Conservation (phyloP, 257 asterid species). For the Agastache rugosa region DNA sequence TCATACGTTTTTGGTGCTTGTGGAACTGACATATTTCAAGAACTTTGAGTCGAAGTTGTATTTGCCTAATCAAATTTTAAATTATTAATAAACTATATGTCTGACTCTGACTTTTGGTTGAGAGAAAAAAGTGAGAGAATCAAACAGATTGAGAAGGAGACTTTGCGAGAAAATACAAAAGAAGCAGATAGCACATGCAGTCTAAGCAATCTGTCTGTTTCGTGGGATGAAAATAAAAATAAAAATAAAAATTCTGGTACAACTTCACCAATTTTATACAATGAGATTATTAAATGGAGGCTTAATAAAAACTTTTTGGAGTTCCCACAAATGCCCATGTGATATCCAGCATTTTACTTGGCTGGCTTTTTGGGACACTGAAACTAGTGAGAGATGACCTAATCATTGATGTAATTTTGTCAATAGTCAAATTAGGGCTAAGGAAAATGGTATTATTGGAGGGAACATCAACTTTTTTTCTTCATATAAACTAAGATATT, state of each 20-base stretch:
- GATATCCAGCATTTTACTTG: slow-evolving; percentile 34
- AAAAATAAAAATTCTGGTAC: neutral
- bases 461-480: slow-evolving; percentile 17
- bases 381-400: slow-evolving; percentile 47
- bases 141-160: slow-evolving; percentile 48
- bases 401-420: slow-evolving; percentile 42
- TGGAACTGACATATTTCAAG: slow-evolving; percentile 51
- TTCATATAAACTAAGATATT: neutral
- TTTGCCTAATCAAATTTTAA: slow-evolving; percentile 12
- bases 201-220: slow-evolving; percentile 40
- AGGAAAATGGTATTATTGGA: slow-evolving; percentile 18
- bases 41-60: slow-evolving; percentile 37
- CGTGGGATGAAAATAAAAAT: slow-evolving; percentile 7
- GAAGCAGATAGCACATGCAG: slow-evolving; percentile 67
- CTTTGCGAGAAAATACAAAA: slow-evolving; percentile 58
- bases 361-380: slow-evolving; percentile 44
- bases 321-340: slow-evolving; percentile 35
- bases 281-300: slow-evolving; percentile 6
- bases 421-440: slow-evolving; percentile 34
- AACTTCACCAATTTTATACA: slow-evolving; percentile 12
- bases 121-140: slow-evolving; percentile 43
- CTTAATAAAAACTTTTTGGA: slow-evolving; percentile 1
- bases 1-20: slow-evolving; percentile 45
- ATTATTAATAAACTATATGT: neutral
- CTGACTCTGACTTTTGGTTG: slow-evolving; percentile 47